Conservation (phyloP, 305 asterid species). For the Fraxinus ornus region DNA sequence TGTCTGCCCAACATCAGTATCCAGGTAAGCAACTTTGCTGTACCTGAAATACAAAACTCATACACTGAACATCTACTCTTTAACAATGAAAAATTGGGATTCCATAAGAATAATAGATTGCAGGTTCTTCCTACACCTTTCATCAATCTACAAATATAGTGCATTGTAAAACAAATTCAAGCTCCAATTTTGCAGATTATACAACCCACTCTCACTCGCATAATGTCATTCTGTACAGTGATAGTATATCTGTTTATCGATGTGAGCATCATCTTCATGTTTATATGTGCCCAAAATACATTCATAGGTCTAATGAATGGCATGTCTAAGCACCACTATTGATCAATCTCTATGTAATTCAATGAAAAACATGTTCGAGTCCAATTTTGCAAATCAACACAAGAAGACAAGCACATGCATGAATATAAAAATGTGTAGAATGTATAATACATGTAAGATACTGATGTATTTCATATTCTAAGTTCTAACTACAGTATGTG, state of each 20-base stretch:
- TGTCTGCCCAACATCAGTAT: constrained; percentile 94
- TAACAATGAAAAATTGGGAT: background rate
- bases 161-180: constrained; percentile 1
- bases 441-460: background rate
- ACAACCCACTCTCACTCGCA: background rate
- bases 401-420: background rate
- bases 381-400: constrained; percentile 8
- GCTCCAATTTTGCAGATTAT: constrained; percentile 4
- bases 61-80: constrained; percentile 9
- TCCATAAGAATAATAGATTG: background rate
- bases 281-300: background rate
- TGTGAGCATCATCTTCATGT: background rate
- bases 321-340: background rate
- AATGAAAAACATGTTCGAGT: background rate
- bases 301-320: background rate
- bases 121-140: constrained; percentile 6
- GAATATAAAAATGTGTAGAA: background rate
- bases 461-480: background rate
- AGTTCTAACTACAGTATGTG: background rate
- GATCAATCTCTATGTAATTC: background rate
- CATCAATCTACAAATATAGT: background rate
- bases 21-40: constrained; percentile 84
- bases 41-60: constrained; percentile 48
- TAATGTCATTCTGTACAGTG: background rate
- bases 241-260: background rate